Evolutionary conservation across 1,284 basidiomycete genomes (phyloP).

Genomic region (Apiotrichum brassicae): DNA sequence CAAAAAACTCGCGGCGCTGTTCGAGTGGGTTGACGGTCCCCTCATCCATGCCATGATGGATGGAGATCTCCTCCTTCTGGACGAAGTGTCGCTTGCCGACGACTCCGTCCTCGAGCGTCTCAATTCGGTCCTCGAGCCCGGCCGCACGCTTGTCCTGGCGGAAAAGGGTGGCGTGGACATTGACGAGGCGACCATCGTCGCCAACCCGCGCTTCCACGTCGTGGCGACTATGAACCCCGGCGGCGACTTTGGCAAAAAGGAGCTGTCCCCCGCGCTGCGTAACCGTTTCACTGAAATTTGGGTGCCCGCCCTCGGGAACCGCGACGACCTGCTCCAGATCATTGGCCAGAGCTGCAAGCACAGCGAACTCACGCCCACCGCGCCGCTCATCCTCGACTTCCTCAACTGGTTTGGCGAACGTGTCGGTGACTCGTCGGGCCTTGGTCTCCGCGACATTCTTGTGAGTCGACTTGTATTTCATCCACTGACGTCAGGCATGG

Average conservation of each 20-base stretch:
- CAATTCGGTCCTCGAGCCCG: constrained; percentile 92
- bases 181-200: constrained; percentile 63
- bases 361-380: constrained; percentile 57
- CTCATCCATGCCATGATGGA: constrained; percentile 83
- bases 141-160: constrained; percentile 81
- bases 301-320: constrained; percentile 81
- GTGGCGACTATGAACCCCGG: constrained; percentile 99
- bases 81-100: constrained; percentile 96
- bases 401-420: constrained; percentile 68
- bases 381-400: constrained; percentile 68
- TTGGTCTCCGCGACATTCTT: constrained; percentile 82
- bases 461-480: constrained; percentile 50
- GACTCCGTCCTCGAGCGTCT: constrained; percentile 96
- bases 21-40: constrained; percentile 96
- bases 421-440: constrained; percentile 56
- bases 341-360: constrained; percentile 66
- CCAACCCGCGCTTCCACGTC: constrained; percentile 70
- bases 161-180: constrained; percentile 77
- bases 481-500: constrained; percentile 64
- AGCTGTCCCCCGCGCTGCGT: constrained; percentile 89
- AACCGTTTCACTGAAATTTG: constrained; percentile 99
- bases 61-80: constrained; percentile 83
- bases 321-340: constrained; percentile 72
- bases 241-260: constrained; percentile 98
- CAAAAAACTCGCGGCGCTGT: constrained; percentile 60